phyloP scores from a whole-genome alignment of 208 protist genomes.

The Leishmania gerbilli region DNA sequence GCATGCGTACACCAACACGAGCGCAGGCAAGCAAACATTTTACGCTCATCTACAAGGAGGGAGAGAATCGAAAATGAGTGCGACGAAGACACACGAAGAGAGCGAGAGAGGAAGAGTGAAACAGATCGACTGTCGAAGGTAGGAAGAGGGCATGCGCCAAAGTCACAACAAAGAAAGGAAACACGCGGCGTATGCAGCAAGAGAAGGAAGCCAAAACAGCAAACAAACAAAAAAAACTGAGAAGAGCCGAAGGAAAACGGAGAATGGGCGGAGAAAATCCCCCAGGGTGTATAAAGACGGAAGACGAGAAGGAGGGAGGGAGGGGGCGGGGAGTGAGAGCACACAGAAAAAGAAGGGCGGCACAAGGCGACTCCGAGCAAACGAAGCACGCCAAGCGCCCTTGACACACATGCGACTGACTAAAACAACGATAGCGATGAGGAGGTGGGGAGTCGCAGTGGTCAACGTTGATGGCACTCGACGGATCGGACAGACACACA shows the following conservation, averaged over 20 bases:
- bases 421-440: not conserved
- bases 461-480: not conserved
- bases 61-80: not conserved
- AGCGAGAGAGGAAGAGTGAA: not conserved
- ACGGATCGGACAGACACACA: not conserved
- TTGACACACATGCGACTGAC: not conserved
- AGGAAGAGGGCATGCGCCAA: not conserved
- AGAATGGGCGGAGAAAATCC: not conserved
- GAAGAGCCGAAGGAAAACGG: not conserved
- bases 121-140: not conserved
- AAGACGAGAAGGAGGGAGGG: not conserved
- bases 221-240: not conserved
- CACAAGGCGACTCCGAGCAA: not conserved
- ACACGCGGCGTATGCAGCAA: not conserved
- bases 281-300: not conserved
- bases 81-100: not conserved
- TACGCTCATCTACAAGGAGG: not conserved
- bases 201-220: not conserved
- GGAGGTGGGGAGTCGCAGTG: no score
- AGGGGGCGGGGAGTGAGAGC: not conserved
- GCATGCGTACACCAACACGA: conserved; percentile 6
- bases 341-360: not conserved
- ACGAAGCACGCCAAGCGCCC: not conserved
- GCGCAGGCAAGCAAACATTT: not conserved
- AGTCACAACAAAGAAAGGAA: not conserved